phyloP scores from a whole-genome alignment of 2,329 filamentous ascomycete species.

The Hortaea sp. region DNA sequence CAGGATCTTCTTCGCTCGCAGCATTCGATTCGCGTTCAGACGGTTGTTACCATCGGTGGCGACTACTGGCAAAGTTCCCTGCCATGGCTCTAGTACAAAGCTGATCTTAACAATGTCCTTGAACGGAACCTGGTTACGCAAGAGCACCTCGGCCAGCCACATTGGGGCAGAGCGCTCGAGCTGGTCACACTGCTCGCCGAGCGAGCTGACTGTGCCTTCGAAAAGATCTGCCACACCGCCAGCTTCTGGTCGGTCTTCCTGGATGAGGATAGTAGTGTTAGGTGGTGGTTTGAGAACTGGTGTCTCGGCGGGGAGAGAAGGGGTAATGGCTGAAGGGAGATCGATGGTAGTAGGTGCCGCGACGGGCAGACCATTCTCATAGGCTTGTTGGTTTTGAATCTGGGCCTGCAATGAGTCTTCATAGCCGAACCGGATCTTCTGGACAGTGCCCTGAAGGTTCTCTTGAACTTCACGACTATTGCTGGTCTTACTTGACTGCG shows the following conservation, averaged over 20 bases:
- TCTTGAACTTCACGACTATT: slow-evolving; percentile 68
- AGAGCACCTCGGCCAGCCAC: slow-evolving; percentile 83
- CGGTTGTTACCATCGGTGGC: slow-evolving; percentile 74
- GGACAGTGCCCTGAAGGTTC: slow-evolving; percentile 61
- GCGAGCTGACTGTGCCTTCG: slow-evolving; percentile 70
- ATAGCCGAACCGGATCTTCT: slow-evolving; percentile 63
- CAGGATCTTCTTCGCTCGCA: slow-evolving; percentile 88
- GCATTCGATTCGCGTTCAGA: slow-evolving; percentile 92
- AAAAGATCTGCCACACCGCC: slow-evolving; percentile 74
- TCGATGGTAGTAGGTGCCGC: slow-evolving; percentile 25
- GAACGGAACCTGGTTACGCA: slow-evolving; percentile 66
- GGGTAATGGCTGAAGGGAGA: slow-evolving; percentile 55
- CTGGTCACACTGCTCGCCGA: slow-evolving; percentile 66
- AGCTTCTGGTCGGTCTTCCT: slow-evolving; percentile 53
- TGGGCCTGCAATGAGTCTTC: slow-evolving; percentile 53
- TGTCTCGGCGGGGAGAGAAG: slow-evolving; percentile 62
- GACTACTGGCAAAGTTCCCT: slow-evolving; percentile 59
- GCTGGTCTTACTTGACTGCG: slow-evolving; percentile 42
- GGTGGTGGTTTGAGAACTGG: slow-evolving; percentile 64
- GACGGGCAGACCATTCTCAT: slow-evolving; percentile 24
- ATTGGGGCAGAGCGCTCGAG: slow-evolving; percentile 80
- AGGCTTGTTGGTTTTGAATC: slow-evolving; percentile 18
- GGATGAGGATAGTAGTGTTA: slow-evolving; percentile 53
- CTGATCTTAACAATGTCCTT: slow-evolving; percentile 98
- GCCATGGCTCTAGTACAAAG: slow-evolving; percentile 76